Evolutionary conservation across 805 yeast genomes (phyloP), one percentile per base, ranked within the genome.

Genomic region (Saccharomycopsis amapae): DNA sequence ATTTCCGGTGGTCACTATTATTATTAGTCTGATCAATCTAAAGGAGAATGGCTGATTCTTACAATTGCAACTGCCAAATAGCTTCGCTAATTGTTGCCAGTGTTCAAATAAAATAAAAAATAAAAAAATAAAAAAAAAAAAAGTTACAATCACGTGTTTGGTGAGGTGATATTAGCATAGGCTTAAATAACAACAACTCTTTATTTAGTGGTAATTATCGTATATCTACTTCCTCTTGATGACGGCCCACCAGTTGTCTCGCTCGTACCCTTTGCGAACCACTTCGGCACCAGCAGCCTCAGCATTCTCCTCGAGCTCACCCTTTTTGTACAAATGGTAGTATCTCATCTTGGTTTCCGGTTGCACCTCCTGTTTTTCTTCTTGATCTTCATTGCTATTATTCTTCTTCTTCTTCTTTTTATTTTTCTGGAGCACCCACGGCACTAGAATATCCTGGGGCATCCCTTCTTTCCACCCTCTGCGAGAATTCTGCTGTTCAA

Each of bases 371-470:
- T 26, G 17, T 25, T 56, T 52, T 35, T 53, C 48, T 18, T 48
- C 51, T 23, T 62, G 61, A 51, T 54, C 58, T 20, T 38, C 35
- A 13, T 38, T 37, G 28, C 58, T 56, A 47, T 54, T 50, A 33
- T 55, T 58, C 36, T 56, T 57, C 45, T 58, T 51, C 30, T 54
- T 61, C 54, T 70, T 71, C 32, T 64, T 63, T 38, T 65, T 63
- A 50, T 70, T 72, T 45, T 70, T 69, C 52, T 78, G 78, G 25
- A 81, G 65, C 1, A 89, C 96, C 98, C 98, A 93, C 0, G 98
- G 98, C 17, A 93, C 96, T 56, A 93, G 64, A 1, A 90, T 85
- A 59, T 93, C 98, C 60, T 86, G 97, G 44, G 84, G 88, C 77
- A 83, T 88, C 9, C 94, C 95, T 54, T 79, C 89, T 53, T 83